Base-by-base conservation (phyloP, 2,329 filamentous ascomycete species). In the Arthrobotrys conoides region DNA sequence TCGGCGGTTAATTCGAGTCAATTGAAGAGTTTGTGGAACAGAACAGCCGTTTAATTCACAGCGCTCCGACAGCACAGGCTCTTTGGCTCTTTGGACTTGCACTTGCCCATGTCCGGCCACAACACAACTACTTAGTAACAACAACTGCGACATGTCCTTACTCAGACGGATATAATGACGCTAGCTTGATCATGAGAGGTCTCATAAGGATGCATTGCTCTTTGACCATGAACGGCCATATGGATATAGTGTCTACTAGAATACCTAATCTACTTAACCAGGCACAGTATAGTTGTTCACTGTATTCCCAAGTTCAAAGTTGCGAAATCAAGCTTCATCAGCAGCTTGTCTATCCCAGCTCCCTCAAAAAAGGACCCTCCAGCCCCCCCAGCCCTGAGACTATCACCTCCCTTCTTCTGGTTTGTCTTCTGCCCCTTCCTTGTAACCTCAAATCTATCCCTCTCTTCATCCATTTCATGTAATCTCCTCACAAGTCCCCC, bases 261-360 rank as follows among this genome's bases (percentile, higher is more conserved):
- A 6, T 30, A 6, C 27, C 27, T 30, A 30, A 30, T 30, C 3
- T 30, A 30, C 3, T 6, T 30, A 30, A 3, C 27, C 6, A 30
- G 3, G 27, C 6, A 30, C 27, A 9, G 27, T 30, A 36, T 36
- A 20, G 5, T 12, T 20, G n/a, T 38, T 14, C 41, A 55, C 22
- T 53, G 41, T 18, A 46, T 57, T 5, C 67, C 55, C 63, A 78
- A 51, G 14, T 78, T 78, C 68, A 78, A 57, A 14, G 68, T 80
- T 38, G 79, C 80, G 63, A 82, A 79, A 72, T 82, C 81, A 38
- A 82, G 61, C 69, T 81, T 81, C 82, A 82, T 82, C 44, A 82
- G 70, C 71, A 82, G 65, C 65, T 81, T 79, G 77, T 82, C 82
- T 48, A 82, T 80, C 18, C 82, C 82, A 14, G 77, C 80, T 9